Conservation (phyloP, 2,329 filamentous ascomycete species). For the Sarocladium brachiariae region DNA sequence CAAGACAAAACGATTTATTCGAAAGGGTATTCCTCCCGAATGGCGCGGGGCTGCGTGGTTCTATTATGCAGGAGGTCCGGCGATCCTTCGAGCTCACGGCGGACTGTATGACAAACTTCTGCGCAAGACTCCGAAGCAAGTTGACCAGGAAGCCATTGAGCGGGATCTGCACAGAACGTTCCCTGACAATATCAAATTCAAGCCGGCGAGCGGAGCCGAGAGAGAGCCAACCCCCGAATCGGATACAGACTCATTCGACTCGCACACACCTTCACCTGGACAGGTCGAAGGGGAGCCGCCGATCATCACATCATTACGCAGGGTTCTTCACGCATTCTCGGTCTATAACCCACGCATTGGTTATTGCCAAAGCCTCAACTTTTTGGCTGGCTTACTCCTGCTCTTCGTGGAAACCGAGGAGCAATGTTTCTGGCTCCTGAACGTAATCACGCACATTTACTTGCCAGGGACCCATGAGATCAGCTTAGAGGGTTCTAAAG, state of each 20-base stretch:
- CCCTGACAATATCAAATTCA: slow-evolving; percentile 88
- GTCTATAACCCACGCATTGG: slow-evolving; percentile 87
- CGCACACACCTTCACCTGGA: slow-evolving; percentile 24
- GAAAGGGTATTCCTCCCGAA: slow-evolving; percentile 89
- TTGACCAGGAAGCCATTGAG: slow-evolving; percentile 86
- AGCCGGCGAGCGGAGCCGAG: slow-evolving; percentile 43
- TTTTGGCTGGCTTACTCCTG: slow-evolving; percentile 81
- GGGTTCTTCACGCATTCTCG: slow-evolving; percentile 83
- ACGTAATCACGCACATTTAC: slow-evolving; percentile 82
- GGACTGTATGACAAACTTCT: slow-evolving; percentile 71
- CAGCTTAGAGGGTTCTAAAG: slow-evolving; percentile 84
- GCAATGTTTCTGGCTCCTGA: slow-evolving; percentile 86
- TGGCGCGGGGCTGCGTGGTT: slow-evolving; percentile 97
- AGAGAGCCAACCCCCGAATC: slow-evolving; percentile 12
- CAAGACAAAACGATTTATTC: slow-evolving; percentile 83
- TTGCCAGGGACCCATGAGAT: slow-evolving; percentile 89
- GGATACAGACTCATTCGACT: slow-evolving; percentile 21
- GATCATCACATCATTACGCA: slow-evolving; percentile 74
- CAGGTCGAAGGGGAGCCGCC: slow-evolving; percentile 54
- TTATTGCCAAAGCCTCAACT: slow-evolving; percentile 94
- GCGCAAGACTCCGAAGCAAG: slow-evolving; percentile 54
- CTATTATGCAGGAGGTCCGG: slow-evolving; percentile 85
- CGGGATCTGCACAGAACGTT: slow-evolving; percentile 90
- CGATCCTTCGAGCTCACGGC: slow-evolving; percentile 66
- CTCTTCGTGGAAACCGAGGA: slow-evolving; percentile 85